Evolutionary conservation across 192 early-diverging fungal species (phyloP), one percentile per base, ranked within the genome.

Genomic region (Spinellus fusiger): DNA sequence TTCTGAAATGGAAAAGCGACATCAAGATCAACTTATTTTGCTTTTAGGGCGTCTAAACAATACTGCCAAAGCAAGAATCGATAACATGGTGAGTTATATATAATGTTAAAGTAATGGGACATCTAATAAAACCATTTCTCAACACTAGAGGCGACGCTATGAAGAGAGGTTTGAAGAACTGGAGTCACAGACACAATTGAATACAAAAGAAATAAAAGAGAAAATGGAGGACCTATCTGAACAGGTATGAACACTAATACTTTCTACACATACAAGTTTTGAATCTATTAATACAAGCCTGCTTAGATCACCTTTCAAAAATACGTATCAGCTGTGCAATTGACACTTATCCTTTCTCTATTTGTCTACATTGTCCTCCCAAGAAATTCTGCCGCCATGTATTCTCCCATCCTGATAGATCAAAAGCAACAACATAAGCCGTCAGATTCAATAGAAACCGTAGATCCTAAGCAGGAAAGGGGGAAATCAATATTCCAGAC

Each of bases 1-100:
- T 31, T 64, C 69, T 16, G 76, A 80, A 12, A 76, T 83, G 22
- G 85, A 84, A 22, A 71, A 81, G 32, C 78, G 73, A 50, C 83
- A 85, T 64, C 71, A 77, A 15, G 83, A 80, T 53, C 84, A 86
- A 44, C 67, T 90, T 37, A 80, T 84, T 58, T 71, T 79, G 35
- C 73, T 87, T 1, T 78, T 88, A 15, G 69, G 68, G n/a, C 84
- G 86, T 60, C 68, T 90, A 32, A 90, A 88, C 65, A 79, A 81
- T 29, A 77, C 84, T 2, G 81, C 84, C 0, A 76, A 71, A 47
- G 74, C 74, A 47, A 81, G 84, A 61, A 82, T 90, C 54, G 82
- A 87, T 46, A 75, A 72, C 28, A 73, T 90, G 64, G 83, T 84
- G 51, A 69, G 72, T 16, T 59, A 68, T 9, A 25, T 4, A 22